Base-by-base conservation (phyloP, 1,284 basidiomycete genomes). In the Melampsora americana region DNA sequence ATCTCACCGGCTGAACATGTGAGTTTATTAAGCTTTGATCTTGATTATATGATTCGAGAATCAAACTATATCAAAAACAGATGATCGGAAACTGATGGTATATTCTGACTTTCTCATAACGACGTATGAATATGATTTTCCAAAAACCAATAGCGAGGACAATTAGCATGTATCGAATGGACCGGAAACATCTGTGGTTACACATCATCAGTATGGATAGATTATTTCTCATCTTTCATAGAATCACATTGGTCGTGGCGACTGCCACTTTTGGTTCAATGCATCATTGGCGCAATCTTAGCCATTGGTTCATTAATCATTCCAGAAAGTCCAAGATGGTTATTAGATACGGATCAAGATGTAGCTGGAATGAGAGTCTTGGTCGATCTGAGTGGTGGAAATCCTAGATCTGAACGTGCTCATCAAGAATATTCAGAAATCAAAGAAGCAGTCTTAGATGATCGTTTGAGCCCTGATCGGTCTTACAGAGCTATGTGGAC, bases 121-220 rank as follows among this genome's bases (percentile, higher is more conserved):
- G n/a, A n/a, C n/a, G n/a, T n/a, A n/a, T n/a, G n/a, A n/a, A n/a
- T n/a, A n/a, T n/a, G n/a, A n/a, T n/a, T n/a, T n/a, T n/a, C n/a
- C n/a, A 3, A 35, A 35, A 35, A 35, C 35, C 35, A 35, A 35
- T 80, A 94, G 90, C 88, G 93, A 80, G 93, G 93, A 69, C 90
- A 92, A 68, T 85, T 96, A 65, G 95, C 94, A 3, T 96, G 93
- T 81, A 94, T 98, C 87, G 95, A 98, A 82, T 99, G 97, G 82
- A 97, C 95, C 0, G 90, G 90, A 72, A 93, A 94, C 77, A 78
- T 79, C n/a, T 56, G 93, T 77, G 95, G 95, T 65, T 99, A 99
- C 83, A 90, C 93, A n/a, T 89, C 89, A 76, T 95, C 92, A n/a
- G 93, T 98, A 78, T 97, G 94, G 94, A 89, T 90, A 77, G 95